These are phyloP conservation scores for Neonectria ditissima DNA, from an alignment of 2,329 filamentous ascomycete species.

Conservation along the genomic window DNA sequence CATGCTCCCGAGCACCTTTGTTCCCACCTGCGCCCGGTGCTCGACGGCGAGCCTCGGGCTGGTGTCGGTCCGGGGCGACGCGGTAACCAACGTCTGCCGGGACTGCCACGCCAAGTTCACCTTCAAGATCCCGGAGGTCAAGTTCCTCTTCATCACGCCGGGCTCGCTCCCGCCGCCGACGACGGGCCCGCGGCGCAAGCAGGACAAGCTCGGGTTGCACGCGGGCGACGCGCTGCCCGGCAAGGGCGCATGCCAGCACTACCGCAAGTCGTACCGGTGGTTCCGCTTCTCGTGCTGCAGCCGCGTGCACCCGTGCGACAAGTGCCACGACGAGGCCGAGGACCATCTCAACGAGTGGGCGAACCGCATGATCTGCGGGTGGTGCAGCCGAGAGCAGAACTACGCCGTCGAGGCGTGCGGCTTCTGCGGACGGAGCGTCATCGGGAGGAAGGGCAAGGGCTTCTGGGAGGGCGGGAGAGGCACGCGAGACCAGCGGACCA, in stretches of 20 bases:
- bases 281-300: conserved; percentile 74
- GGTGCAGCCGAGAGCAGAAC: conserved; percentile 83
- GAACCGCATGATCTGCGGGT: conserved; percentile 85
- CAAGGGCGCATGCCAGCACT: conserved; percentile 68
- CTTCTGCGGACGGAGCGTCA: conserved; percentile 77
- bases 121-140: conserved; percentile 81
- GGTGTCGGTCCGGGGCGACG: conserved; percentile 79
- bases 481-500: conserved; percentile 76
- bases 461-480: conserved; percentile 92
- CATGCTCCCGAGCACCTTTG: conserved; percentile 82
- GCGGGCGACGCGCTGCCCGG: conserved; percentile 67
- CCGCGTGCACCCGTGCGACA: conserved; percentile 71
- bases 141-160: conserved; percentile 78
- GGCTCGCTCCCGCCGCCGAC: conserved; percentile 58
- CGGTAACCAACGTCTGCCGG: conserved; percentile 79
- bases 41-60: conserved; percentile 77
- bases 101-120: conserved; percentile 84
- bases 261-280: conserved; percentile 70
- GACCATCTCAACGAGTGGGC: conserved; percentile 85
- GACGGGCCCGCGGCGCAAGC: conserved; percentile 57
- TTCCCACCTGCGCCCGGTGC: conserved; percentile 82
- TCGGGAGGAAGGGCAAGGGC: conserved; percentile 73
- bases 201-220: conserved; percentile 67
- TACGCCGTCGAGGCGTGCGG: conserved; percentile 81
- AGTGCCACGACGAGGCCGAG: conserved; percentile 79